Evolutionary conservation across 305 asterid genomes (phyloP).

Genomic region (Coffea humblotiana): DNA sequence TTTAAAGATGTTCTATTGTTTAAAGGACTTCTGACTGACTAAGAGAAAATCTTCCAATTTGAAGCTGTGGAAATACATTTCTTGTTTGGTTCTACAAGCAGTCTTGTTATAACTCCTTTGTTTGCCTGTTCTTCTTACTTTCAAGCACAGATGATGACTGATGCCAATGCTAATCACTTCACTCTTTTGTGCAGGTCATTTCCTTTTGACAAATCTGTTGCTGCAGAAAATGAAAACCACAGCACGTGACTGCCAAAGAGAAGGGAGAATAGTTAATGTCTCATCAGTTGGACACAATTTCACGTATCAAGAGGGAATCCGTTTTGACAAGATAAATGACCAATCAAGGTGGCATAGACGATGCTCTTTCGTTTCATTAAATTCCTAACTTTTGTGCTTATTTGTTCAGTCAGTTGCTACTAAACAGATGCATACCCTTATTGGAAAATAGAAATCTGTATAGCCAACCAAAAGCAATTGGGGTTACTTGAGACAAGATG

Average conservation of each 20-base stretch:
- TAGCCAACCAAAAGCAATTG: neutral
- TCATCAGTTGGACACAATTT: constrained; percentile 61
- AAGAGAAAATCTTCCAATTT: neutral
- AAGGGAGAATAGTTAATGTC: constrained; percentile 77
- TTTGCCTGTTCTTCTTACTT: neutral
- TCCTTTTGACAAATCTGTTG: constrained; percentile 76
- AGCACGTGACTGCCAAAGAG: constrained; percentile 55
- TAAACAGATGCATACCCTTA: no score
- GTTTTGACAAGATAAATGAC: constrained; percentile 70
- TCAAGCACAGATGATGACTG: constrained; percentile 6
- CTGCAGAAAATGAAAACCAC: constrained; percentile 73
- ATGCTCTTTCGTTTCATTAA: neutral
- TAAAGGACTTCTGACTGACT: neutral
- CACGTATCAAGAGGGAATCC: constrained; percentile 58
- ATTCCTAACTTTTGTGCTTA: neutral
- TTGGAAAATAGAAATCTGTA: neutral
- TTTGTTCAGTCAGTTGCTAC: neutral
- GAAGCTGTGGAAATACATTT: neutral
- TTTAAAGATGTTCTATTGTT: neutral
- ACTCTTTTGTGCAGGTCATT: constrained; percentile 62
- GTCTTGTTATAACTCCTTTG: neutral
- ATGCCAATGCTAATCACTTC: neutral
- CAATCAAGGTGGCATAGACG: constrained; percentile 48
- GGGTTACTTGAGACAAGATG: neutral
- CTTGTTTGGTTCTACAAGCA: neutral